These are phyloP conservation scores for Toxoplasma gondii DNA, from an alignment of 169 alveolate species.

Conservation along the genomic window DNA sequence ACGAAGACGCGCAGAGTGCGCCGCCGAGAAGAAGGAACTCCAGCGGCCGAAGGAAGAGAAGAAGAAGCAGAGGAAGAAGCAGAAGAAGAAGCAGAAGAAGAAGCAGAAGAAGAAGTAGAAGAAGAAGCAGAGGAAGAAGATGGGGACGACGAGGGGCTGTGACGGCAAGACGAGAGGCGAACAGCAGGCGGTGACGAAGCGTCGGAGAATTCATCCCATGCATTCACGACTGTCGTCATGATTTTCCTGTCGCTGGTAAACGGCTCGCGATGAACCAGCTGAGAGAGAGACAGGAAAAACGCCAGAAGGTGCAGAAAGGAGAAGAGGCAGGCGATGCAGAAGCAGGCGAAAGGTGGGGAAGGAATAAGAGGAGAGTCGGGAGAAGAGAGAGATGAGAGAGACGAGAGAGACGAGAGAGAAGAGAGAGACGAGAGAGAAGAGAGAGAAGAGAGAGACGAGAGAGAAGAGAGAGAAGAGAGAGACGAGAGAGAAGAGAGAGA, in stretches of 20 bases:
- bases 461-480: neutral
- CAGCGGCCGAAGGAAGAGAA: neutral
- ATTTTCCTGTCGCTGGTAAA: conserved; percentile 81
- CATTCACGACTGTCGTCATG: conserved; percentile 79
- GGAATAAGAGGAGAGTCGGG: neutral
- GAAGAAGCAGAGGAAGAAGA: neutral
- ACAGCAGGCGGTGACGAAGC: neutral
- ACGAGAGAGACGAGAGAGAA: too few relatives aligned
- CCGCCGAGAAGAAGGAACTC: neutral
- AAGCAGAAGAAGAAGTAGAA: neutral
- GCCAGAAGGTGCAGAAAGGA: neutral
- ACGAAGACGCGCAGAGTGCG: conserved; percentile 68
- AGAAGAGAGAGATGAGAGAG: too few relatives aligned
- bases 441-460: too few relatives aligned
- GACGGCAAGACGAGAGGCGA: neutral
- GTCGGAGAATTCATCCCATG: neutral
- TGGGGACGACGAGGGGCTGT: neutral
- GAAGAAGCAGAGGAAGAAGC: neutral
- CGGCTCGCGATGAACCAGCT: conserved; percentile 64
- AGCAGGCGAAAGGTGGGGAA: neutral
- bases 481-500: neutral
- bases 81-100: neutral
- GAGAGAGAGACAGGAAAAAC: neutral
- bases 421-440: neutral
- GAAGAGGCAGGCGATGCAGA: neutral